Evolutionary conservation across 768 basidiomycete species (phyloP), one percentile per base, ranked within the genome.

Genomic region (Psilocybe tampanensis): DNA sequence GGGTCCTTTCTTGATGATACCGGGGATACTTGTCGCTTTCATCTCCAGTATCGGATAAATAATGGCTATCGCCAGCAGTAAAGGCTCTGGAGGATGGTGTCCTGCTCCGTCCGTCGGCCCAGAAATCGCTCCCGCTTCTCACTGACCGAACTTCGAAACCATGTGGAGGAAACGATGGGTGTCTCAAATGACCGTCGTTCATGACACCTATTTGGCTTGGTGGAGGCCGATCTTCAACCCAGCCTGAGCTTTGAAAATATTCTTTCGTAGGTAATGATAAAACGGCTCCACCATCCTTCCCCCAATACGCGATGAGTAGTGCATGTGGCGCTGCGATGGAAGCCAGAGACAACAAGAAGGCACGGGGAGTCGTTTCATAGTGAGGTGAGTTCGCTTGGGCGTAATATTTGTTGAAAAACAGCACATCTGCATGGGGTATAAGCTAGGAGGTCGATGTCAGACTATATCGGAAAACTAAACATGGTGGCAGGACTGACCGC

Each of bases 191-290:
- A 36, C 55, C 49, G 53, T 57, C 54, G 36, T 64, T 44, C 21
- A 43, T 11, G 23, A 44, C 51, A 41, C n/a, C 44, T 21, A 54
- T 36, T 48, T 53, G 51, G 32, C 70, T 64, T 1, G 73, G 55
- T 6, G 67, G 62, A 18, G 67, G 72, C 29, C 64, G 72, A 32
- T 83, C 80, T 56, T 86, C 86, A 2, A 88, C 83, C 90, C 92
- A 94, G 1, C 88, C 86, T 0, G 90, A 91, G 61, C 86, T 86
- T 61, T 94, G 92, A 67, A 92, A 90, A 70, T 94, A 94, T 63
- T 94, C 92, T 61, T 82, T 82, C 0, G 92, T 93, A 0, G 92
- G 92, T 7, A 94, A 71, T 15, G 89, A 91, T 52, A 94, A 80
- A 3, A 90, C 86, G 0, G 92, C 92, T 1, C 88, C 89, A 11